phyloP scores from a whole-genome alignment of 148 eudicot genomes.

The Persicaria maculosa region DNA sequence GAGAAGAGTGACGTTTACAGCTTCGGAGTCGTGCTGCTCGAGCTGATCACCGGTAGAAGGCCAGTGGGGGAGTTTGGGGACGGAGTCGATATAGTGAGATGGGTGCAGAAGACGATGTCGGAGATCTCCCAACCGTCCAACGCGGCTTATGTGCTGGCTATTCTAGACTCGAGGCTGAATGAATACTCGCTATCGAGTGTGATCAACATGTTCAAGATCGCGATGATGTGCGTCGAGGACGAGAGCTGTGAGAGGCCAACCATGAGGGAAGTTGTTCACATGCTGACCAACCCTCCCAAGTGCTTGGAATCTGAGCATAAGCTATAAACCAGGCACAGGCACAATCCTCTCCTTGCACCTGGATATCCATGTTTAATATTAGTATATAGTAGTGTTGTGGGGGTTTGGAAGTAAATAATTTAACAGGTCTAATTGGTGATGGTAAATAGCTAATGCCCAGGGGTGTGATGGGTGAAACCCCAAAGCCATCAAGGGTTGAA shows the following conservation, averaged over 20 bases:
- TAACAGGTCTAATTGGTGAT: neutral
- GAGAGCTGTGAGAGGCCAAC: slow-evolving; percentile 71
- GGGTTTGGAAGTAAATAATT: neutral
- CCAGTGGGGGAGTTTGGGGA: slow-evolving; percentile 96
- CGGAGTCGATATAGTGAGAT: slow-evolving; percentile 92
- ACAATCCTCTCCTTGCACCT: neutral
- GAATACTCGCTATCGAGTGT: slow-evolving; percentile 51
- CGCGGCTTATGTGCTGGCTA: slow-evolving; percentile 67
- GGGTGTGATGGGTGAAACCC: neutral
- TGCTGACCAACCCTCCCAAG: slow-evolving; percentile 73
- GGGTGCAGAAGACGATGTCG: slow-evolving; percentile 57
- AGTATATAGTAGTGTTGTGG: neutral
- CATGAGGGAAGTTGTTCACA: slow-evolving; percentile 88
- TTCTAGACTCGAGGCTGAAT: slow-evolving; percentile 65
- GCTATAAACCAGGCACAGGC: neutral
- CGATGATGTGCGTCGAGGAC: slow-evolving; percentile 83
- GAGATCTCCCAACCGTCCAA: slow-evolving; percentile 63
- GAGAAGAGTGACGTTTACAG: slow-evolving; percentile 97
- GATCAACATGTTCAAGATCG: slow-evolving; percentile 72
- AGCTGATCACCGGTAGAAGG: slow-evolving; percentile 67
- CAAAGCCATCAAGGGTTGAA: neutral
- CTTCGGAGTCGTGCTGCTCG: slow-evolving; percentile 85
- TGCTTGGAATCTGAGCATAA: neutral
- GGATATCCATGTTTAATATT: neutral
- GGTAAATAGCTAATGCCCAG: no score